Percentiles rank a stretch among this genome's conserved stretches.
Conservation (phyloP, 305 asterid species). For the Solanum hybrid region DNA sequence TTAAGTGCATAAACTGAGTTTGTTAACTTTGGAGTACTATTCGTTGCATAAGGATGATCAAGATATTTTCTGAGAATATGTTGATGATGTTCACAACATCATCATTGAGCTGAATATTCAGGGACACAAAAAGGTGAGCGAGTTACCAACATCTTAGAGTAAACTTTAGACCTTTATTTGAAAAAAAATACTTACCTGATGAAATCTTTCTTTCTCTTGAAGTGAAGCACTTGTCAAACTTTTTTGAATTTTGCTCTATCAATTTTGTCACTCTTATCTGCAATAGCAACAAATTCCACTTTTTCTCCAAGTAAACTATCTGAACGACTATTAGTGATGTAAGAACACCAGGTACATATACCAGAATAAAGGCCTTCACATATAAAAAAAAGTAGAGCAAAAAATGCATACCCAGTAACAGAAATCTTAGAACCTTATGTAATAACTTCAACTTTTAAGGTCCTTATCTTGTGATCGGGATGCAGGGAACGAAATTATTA, state of each 20-base stretch:
- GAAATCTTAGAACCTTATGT: not conserved
- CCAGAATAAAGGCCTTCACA: not conserved
- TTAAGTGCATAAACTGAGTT: not conserved
- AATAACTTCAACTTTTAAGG: not conserved
- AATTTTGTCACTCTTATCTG: not conserved
- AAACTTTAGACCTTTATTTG: not conserved
- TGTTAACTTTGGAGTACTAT: not conserved
- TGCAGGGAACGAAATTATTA: not conserved
- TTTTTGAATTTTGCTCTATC: not conserved
- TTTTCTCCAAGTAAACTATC: not conserved
- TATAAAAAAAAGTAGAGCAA: not conserved
- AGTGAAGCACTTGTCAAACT: not conserved
- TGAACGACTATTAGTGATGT: not conserved
- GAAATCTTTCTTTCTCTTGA: not conserved
- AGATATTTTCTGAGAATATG: not conserved
- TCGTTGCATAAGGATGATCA: not conserved
- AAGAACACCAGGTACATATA: too few species aligned
- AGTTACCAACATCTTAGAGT: not conserved
- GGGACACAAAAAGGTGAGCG: not conserved
- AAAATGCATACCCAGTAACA: not conserved
- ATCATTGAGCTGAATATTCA: not conserved
- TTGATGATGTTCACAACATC: not conserved
- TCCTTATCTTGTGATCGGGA: not conserved
- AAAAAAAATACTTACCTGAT: not conserved
- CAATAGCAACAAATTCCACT: not conserved